Base-by-base conservation (phyloP, 805 yeast species). In the Debaryomyces maramus region DNA sequence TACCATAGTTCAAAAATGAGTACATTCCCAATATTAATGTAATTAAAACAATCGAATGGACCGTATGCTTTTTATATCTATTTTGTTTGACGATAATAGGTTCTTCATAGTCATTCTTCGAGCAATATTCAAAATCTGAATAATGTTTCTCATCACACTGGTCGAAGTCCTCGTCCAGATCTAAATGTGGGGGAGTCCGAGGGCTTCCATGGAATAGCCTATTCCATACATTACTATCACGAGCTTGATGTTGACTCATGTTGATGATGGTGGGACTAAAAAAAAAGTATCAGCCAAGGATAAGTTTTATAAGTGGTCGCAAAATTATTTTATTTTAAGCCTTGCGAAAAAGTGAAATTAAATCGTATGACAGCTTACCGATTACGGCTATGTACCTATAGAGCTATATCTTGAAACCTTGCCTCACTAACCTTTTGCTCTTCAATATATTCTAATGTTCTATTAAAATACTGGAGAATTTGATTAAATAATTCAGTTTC, bases 341-440 rank as follows among this genome's bases (percentile, higher is more conserved):
- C n/a, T n/a, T n/a, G n/a, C n/a, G n/a, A n/a, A n/a, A n/a, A n/a
- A n/a, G n/a, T n/a, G n/a, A n/a, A n/a, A n/a, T n/a, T n/a, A n/a
- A n/a, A n/a, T n/a, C n/a, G n/a, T n/a, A n/a, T n/a, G n/a, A n/a
- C n/a, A n/a, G n/a, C n/a, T n/a, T n/a, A n/a, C n/a, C n/a, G n/a
- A n/a, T n/a, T n/a, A n/a, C n/a, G n/a, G n/a, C n/a, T n/a, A n/a
- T n/a, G n/a, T n/a, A n/a, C n/a, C n/a, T n/a, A n/a, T n/a, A n/a
- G n/a, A n/a, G n/a, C n/a, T 2, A 84, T 78, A 43, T 76, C 73
- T 40, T 72, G 75, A 60, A 83, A 87, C 50, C 89, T 68, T 21
- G 78, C 83, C 51, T 88, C 96, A 22, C 76, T 74, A 30, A 71
- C 80, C 47, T 80, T 78, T 56, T 88, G 95, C 15, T 78, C 78